Percentiles rank a stretch among this genome's conserved stretches.
Conservation (phyloP, 306 rosid species). For the Luffa acutangula region DNA sequence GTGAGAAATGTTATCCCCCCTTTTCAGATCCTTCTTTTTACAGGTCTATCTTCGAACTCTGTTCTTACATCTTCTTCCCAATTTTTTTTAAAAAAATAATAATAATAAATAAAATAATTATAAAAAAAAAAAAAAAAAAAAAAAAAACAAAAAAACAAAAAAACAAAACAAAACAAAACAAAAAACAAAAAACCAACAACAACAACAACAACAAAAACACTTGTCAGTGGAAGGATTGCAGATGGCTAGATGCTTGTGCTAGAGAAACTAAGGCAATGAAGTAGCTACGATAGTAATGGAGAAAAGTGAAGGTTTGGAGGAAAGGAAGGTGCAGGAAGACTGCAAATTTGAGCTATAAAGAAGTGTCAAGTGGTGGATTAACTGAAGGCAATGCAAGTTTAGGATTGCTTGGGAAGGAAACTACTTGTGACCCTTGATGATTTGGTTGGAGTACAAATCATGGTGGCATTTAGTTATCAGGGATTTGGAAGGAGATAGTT, state of each 20-base stretch:
- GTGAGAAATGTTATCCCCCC: neutral
- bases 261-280: neutral
- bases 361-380: neutral
- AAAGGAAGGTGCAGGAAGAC: neutral
- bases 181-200: too few species aligned
- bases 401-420: neutral
- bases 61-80: neutral
- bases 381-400: neutral
- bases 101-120: too few species aligned
- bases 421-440: neutral
- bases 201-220: too few species aligned
- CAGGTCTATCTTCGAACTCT: neutral
- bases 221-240: neutral
- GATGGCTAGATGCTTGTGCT: neutral
- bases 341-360: neutral
- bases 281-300: neutral
- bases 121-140: too few species aligned
- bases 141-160: too few species aligned
- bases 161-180: too few species aligned
- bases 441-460: neutral
- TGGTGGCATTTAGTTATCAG: neutral
- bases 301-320: neutral
- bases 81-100: too few species aligned
- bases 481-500: neutral
- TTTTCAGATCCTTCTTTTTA: neutral